These are phyloP conservation scores for Alloteropsis semialata DNA, from an alignment of 176 grass and related monocot species.

Conservation along the genomic window DNA sequence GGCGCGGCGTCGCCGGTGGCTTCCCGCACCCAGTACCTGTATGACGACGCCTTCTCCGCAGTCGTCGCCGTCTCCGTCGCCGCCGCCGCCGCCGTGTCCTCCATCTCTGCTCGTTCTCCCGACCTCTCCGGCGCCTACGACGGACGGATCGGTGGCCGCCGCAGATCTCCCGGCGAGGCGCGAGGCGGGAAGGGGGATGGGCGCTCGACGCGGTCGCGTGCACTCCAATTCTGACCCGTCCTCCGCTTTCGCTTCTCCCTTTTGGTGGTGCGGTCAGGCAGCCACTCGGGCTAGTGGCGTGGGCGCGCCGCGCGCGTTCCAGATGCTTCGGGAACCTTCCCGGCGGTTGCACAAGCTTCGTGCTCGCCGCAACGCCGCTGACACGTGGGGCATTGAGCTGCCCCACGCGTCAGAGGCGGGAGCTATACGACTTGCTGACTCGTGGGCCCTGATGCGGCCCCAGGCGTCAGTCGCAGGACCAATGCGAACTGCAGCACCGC, in stretches of 20 bases:
- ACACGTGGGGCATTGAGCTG: not conserved
- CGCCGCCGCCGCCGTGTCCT: constrained; percentile 38
- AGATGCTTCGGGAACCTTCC: constrained; percentile 34
- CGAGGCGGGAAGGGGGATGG: not conserved
- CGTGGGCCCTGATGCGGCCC: no score
- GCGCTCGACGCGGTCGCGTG: not conserved
- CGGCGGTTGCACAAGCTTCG: not conserved
- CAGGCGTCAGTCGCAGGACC: no score
- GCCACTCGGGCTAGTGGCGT: not conserved
- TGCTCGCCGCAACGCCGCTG: not conserved
- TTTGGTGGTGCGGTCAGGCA: not conserved
- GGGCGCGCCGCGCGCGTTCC: not conserved
- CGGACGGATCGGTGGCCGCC: not conserved
- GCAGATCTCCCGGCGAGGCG: constrained; percentile 19
- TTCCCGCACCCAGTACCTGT: constrained; percentile 90
- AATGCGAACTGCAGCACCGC: no score
- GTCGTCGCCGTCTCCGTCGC: not conserved
- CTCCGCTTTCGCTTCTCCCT: not conserved
- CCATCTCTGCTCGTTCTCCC: constrained; percentile 30
- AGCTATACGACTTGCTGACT: no score
- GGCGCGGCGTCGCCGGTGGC: constrained; percentile 68
- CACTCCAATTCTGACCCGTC: constrained; percentile 5
- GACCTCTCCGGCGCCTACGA: not conserved
- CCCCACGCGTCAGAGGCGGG: no score
- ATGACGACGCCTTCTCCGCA: constrained; percentile 59